Evolutionary conservation across 305 asterid species (phyloP), one percentile per base, ranked within the genome.

Genomic region (Fraxinus xanthoxyloides): DNA sequence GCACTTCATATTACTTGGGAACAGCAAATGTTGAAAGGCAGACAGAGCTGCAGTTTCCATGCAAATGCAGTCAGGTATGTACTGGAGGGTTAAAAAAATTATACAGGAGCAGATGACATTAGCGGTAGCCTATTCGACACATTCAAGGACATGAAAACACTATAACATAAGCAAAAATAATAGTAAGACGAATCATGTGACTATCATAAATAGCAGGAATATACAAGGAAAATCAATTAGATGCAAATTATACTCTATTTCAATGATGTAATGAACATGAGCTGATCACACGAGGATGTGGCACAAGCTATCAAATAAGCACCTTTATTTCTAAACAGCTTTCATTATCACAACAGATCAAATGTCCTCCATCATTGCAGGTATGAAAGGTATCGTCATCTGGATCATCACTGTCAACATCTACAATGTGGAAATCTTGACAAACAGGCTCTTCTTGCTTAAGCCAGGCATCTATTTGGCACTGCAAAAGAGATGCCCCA

Each of bases 301-400:
- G 77, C 73, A 79, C 31, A 46, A 82, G 78, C 77, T 80, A 38
- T 82, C 77, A 7, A 75, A 82, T 5, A 76, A 69, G 70, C 84
- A 95, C 98, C 97, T 91, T 84, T 84, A 95, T 95, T 61, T 81
- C 98, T 73, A 97, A 83, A 90, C 99, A 97, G 80, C 79, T 88
- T 87, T 90, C 97, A 87, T 95, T 93, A 88, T 95, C 98, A 89
- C 99, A 97, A 83, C 98, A 97, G 81, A 97, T 93, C 88, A 97
- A 87, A 86, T 93, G 98, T 78, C 99, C 99, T 17, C 98, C 99
- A 84, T 97, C 99, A 72, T 97, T 97, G 85, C 99, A 97, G 36
- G 90, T 85, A 12, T 94, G 94, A 84, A 98, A 97, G 10, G 98
- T 88, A 87, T 97, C 99, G 85, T 97, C 98, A 83, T 95, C 95